phyloP scores from a whole-genome alignment of 208 protist species.

The Acanthamoeba triangularis region DNA sequence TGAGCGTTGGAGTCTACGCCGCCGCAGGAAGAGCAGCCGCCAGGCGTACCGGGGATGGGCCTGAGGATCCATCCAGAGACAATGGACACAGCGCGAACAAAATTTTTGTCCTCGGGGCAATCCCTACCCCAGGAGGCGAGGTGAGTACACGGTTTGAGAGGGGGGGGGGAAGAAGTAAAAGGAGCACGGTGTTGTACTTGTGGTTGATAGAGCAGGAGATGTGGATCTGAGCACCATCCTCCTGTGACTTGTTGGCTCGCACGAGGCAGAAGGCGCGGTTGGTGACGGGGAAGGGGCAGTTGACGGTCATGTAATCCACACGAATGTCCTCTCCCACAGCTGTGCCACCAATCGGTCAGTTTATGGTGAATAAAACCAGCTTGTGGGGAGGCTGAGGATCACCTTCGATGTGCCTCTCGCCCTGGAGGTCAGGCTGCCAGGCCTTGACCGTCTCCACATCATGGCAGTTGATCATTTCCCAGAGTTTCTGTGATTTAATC shows the following conservation, averaged over 20 bases:
- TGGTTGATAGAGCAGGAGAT: constrained; percentile 48
- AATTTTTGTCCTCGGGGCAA: constrained; percentile 35
- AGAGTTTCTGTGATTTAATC: neutral
- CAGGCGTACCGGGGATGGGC: constrained; percentile 16
- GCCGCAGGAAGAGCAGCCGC: neutral
- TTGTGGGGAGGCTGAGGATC: neutral
- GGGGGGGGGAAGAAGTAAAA: neutral
- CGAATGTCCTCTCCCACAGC: neutral
- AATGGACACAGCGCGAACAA: constrained; percentile 22
- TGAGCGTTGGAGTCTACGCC: neutral
- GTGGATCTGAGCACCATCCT: constrained; percentile 4
- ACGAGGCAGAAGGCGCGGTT: constrained; percentile 52
- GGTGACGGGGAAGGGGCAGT: constrained; percentile 44
- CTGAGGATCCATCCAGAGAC: constrained; percentile 19
- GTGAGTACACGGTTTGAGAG: too few species aligned
- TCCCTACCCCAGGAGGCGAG: neutral
- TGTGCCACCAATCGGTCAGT: neutral
- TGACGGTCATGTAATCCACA: constrained; percentile 54
- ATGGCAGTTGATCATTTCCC: constrained; percentile 55
- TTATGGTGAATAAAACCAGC: neutral
- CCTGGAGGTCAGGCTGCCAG: constrained; percentile 36
- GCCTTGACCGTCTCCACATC: constrained; percentile 16
- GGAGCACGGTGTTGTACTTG: neutral
- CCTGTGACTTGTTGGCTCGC: neutral
- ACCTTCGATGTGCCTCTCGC: constrained; percentile 2